Percentiles rank a stretch among this genome's conserved stretches.
These are phyloP conservation scores for Leccinellum rugosiceps DNA, from an alignment of 768 basidiomycete species.

Conservation along the genomic window DNA sequence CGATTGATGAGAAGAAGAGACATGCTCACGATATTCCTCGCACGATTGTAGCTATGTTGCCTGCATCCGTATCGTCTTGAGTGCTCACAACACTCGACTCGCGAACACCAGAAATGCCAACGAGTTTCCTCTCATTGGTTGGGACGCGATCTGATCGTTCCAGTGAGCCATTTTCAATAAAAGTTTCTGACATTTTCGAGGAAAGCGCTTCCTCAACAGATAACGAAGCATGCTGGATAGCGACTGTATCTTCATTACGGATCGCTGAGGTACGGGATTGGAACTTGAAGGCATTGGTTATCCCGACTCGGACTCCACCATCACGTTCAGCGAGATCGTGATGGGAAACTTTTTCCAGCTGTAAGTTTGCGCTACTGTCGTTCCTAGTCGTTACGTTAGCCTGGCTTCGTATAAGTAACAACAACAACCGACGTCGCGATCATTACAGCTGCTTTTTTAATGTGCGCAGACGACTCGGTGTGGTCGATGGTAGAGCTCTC, in stretches of 20 bases:
- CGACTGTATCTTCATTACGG: background rate
- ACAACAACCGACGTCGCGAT: constrained; percentile 2
- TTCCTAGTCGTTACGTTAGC: constrained; percentile 1
- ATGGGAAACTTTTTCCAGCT: background rate
- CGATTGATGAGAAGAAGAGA: background rate
- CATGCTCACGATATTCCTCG: background rate
- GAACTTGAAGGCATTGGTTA: background rate
- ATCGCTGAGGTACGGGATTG: background rate
- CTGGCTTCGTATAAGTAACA: background rate
- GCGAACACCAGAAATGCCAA: background rate
- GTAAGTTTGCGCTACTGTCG: background rate
- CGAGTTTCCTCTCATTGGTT: background rate
- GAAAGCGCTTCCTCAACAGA: background rate
- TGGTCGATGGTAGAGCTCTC: background rate
- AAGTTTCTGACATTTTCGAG: background rate
- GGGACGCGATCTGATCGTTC: background rate
- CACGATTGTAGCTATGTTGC: background rate
- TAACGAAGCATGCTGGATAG: background rate
- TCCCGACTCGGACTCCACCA: background rate
- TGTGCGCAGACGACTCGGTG: background rate
- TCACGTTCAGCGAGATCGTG: background rate
- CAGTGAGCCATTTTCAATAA: background rate
- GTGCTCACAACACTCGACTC: background rate
- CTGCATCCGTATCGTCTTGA: background rate
- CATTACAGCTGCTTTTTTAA: background rate